Base-by-base conservation (phyloP, 768 basidiomycete species). In the Lenzites betulinus region DNA sequence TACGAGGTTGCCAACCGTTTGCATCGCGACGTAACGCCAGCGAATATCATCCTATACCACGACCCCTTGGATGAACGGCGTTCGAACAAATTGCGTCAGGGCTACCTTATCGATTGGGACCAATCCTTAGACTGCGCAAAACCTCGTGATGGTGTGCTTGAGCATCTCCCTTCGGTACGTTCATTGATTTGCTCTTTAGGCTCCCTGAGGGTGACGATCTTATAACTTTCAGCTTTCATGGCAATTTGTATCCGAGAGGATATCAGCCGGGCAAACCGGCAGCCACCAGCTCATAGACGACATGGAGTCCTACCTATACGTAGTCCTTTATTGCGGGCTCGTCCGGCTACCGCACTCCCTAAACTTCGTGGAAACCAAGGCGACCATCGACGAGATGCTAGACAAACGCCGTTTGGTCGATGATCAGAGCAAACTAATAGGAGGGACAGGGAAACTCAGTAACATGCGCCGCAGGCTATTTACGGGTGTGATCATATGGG, bases 31-130 rank as follows among this genome's bases (percentile, higher is more conserved):
- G 44, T 58, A 12, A 55, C 28, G 7, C 42, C 35, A 3, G 42
- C 20, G 7, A 55, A 55, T 30, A 55, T 55, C 25, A 46, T 55
- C 25, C 42, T 55, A 7, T 28, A 35, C 28, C 8, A 30, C 3
- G 43, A 46, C 13, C 1, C 54, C 9, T 22, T 7, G 7, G 7
- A 44, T 6, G 2, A 11, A 28, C 5, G 12, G 5, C 12, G 43
- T 44, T 22, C 43, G 12, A 20, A 20, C 2, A 6, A 22, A 2
- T 11, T 30, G 30, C 41, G 39, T 3, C 15, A 33, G 25, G 54
- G 54, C 12, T 55, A 36, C 23, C 57, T 58, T 22, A 58, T 58
- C 20, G 57, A 58, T 25, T 58, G 57, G 46, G 57, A 28, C 38
- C 49, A 44, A 22, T 44, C 43, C n/a, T 44, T 8, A 8, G 20